Conservation (phyloP, 495 filamentous ascomycete species). For the Parathielavia hyrcaniae region DNA sequence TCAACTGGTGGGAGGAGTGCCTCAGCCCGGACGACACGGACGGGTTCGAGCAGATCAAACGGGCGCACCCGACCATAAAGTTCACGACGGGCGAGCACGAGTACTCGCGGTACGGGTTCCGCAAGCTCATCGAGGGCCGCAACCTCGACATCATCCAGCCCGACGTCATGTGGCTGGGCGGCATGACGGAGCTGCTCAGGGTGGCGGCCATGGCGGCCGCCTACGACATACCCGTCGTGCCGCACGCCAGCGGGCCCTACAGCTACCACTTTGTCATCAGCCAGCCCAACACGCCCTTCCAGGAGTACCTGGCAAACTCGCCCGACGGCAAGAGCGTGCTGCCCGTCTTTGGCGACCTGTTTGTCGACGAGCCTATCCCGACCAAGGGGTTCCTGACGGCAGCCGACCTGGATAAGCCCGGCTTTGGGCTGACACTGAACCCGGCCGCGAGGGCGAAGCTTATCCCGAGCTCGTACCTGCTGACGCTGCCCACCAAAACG, state of each 20-base stretch:
- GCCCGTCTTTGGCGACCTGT: constrained; percentile 87
- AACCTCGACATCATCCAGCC: constrained; percentile 91
- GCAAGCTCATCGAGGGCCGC: constrained; percentile 84
- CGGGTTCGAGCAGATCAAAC: constrained; percentile 80
- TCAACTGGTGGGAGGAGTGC: constrained; percentile 97
- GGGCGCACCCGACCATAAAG: constrained; percentile 80
- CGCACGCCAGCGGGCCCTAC: constrained; percentile 86
- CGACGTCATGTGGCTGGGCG: constrained; percentile 95
- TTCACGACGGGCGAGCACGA: constrained; percentile 96
- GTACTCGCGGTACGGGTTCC: constrained; percentile 87
- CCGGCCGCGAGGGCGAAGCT: constrained; percentile 62
- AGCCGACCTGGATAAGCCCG: constrained; percentile 76
- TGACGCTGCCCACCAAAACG: constrained; percentile 62
- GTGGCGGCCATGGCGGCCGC: constrained; percentile 81
- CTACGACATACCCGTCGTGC: constrained; percentile 91
- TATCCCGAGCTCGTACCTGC: constrained; percentile 62
- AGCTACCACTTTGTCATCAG: constrained; percentile 92
- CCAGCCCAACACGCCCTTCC: constrained; percentile 84
- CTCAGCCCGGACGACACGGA: constrained; percentile 84
- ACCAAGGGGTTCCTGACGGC: constrained; percentile 72
- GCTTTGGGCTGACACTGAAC: constrained; percentile 83
- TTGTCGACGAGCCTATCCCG: constrained; percentile 85
- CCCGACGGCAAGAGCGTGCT: constrained; percentile 80
- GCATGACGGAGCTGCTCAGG: constrained; percentile 85
- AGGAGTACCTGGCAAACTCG: constrained; percentile 90